Evolutionary conservation across 2,329 filamentous ascomycete genomes (phyloP).

Genomic region (Cordyceps fumosorosea): DNA sequence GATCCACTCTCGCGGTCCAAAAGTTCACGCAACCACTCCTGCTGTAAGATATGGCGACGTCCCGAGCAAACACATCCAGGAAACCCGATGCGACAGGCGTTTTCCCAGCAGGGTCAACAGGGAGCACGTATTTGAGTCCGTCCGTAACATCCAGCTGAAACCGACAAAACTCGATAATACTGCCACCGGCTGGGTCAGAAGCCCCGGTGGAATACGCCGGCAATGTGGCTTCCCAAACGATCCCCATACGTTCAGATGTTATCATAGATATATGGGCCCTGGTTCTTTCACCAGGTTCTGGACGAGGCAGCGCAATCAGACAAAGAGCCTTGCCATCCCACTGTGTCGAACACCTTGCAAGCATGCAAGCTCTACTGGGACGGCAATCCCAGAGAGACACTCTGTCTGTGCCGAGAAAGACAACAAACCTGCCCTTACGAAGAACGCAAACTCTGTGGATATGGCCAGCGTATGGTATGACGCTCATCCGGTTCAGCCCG

Average conservation of each 20-base stretch:
- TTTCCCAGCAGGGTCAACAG: constrained; percentile 80
- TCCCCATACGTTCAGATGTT: constrained; percentile 67
- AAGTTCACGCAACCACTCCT: constrained; percentile 67
- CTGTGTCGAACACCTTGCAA: constrained; percentile 46
- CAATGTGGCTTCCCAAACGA: constrained; percentile 72
- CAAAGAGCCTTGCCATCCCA: constrained; percentile 69
- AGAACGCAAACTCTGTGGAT: constrained; percentile 77
- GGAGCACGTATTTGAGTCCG: constrained; percentile 62
- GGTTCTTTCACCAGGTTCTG: constrained; percentile 48
- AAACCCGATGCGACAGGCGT: constrained; percentile 66
- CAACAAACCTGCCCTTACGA: constrained; percentile 68
- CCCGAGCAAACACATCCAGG: constrained; percentile 77
- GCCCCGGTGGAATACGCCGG: constrained; percentile 38
- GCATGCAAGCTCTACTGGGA: constrained; percentile 46
- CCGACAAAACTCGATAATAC: constrained; percentile 59
- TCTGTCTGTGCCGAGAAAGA: constrained; percentile 67
- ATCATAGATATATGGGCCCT: constrained; percentile 73
- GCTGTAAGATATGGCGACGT: constrained; percentile 82
- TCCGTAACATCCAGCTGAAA: constrained; percentile 60
- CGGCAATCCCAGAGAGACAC: constrained; percentile 78
- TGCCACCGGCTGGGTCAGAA: constrained; percentile 18
- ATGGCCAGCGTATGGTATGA: constrained; percentile 59
- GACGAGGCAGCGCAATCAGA: constrained; percentile 64
- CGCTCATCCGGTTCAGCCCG: constrained; percentile 57
- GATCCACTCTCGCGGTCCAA: constrained; percentile 74